phyloP scores from a whole-genome alignment of 225 moss, liverwort and hornwort genomes.

The Bryoerythrophyllum caledonicum region DNA sequence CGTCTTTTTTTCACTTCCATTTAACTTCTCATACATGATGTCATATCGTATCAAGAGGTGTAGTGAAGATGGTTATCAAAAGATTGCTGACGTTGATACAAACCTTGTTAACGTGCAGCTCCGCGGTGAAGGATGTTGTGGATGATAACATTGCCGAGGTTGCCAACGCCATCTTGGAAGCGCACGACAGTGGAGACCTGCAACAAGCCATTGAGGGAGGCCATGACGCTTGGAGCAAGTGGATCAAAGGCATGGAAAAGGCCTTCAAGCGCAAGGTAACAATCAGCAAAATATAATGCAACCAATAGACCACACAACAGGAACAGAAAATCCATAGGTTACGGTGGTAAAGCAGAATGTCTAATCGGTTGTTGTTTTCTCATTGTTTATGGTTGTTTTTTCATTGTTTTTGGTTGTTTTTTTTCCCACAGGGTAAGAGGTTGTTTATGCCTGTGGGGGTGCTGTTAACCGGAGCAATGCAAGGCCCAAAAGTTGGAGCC shows the following conservation, averaged over 20 bases:
- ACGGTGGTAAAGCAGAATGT: no score
- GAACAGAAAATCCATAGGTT: no score
- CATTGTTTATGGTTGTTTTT: no score
- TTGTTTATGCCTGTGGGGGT: slow-evolving; percentile 95
- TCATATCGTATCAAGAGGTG: no score
- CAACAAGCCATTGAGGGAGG: slow-evolving; percentile 76
- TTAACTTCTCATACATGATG: not conserved
- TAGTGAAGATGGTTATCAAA: not conserved
- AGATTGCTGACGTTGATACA: slow-evolving; percentile 2
- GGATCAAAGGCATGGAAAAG: slow-evolving; percentile 54
- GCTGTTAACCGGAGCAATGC: slow-evolving; percentile 83
- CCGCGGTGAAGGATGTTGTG: slow-evolving; percentile 73
- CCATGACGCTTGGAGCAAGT: slow-evolving; percentile 75
- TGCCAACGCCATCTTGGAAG: slow-evolving; percentile 66
- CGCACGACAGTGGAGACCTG: slow-evolving; percentile 73
- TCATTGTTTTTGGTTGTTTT: not conserved
- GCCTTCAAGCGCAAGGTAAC: slow-evolving; percentile 49
- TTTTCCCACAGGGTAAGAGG: slow-evolving; percentile 71
- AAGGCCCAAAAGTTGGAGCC: slow-evolving; percentile 91
- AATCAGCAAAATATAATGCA: no score
- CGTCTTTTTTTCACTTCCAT: not conserved
- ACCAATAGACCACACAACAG: no score
- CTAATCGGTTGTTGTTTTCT: no score
- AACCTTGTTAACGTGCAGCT: slow-evolving; percentile 37
- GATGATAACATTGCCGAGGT: slow-evolving; percentile 90